Evolutionary conservation across 352 stramenopile genomes (phyloP).

Genomic region (Phytophthora melonis): DNA sequence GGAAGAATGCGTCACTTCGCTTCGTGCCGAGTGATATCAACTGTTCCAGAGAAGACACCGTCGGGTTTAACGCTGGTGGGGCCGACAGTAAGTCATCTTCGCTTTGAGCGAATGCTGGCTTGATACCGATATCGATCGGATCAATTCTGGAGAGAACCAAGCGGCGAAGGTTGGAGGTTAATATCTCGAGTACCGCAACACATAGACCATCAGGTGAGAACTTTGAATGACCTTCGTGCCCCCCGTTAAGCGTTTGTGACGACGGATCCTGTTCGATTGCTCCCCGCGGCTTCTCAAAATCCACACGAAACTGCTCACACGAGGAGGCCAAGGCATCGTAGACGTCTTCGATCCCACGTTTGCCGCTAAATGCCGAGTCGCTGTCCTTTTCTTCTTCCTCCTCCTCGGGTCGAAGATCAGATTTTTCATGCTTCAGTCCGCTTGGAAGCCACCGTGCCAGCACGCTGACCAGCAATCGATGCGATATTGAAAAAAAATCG

Average conservation of each 20-base stretch:
- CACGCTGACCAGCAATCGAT: conserved; percentile 66
- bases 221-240: conserved; percentile 18
- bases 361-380: conserved; percentile 14
- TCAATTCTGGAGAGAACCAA: conserved; percentile 84
- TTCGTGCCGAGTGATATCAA: conserved; percentile 86
- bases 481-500: conserved; percentile 78
- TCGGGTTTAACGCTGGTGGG: conserved; percentile 69
- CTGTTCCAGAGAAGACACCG: conserved; percentile 73
- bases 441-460: conserved; percentile 69
- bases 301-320: conserved; percentile 25
- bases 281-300: conserved; percentile 3
- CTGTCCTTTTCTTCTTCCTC: conserved; percentile 37
- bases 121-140: conserved; percentile 77
- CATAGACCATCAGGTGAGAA: conserved; percentile 72
- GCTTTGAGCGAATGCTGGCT: conserved; percentile 41
- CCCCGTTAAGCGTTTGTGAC: conserved; percentile 4
- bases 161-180: conserved; percentile 84
- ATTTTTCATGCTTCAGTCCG: conserved; percentile 10
- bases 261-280: conserved; percentile 5
- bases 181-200: conserved; percentile 76
- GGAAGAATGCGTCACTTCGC: conserved; percentile 81
- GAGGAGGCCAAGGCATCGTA: conserved; percentile 39
- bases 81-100: conserved; percentile 63
- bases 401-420: conserved; percentile 16
- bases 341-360: conserved; percentile 20